Evolutionary conservation across 176 grass and related monocot genomes (phyloP).

Genomic region (Olyra latifolia): DNA sequence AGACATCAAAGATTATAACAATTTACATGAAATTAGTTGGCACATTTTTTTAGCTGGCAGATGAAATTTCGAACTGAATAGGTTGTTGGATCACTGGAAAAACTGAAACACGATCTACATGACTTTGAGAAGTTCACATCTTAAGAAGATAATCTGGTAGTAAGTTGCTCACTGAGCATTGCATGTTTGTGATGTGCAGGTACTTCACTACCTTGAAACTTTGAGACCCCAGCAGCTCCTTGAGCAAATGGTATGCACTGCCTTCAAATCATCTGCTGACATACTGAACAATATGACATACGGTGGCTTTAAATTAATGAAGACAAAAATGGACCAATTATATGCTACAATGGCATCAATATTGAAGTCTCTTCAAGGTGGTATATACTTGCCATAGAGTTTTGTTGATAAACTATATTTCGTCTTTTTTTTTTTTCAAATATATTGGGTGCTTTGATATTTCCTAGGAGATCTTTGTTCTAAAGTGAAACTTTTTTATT

Average conservation of each 20-base stretch:
- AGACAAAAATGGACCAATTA: conserved; percentile 85
- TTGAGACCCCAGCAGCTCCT: conserved; percentile 86
- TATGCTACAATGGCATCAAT: conserved; percentile 77
- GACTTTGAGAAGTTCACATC: background rate
- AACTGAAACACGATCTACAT: background rate
- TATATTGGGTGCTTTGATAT: background rate
- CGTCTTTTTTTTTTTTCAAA: background rate
- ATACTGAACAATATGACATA: conserved; percentile 75
- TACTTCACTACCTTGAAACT: conserved; percentile 98
- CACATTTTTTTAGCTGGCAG: conserved; percentile 17
- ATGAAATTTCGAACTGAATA: background rate
- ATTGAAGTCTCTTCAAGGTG: conserved; percentile 85
- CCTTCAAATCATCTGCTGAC: conserved; percentile 84
- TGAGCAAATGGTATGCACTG: conserved; percentile 92
- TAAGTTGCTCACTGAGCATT: conserved; percentile 1
- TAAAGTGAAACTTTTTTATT: conserved; percentile 7
- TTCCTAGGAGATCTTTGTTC: background rate
- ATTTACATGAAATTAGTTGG: background rate
- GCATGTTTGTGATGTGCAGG: conserved; percentile 41
- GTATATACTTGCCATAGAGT: conserved; percentile 33
- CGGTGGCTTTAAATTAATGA: conserved; percentile 81
- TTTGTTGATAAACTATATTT: conserved; percentile 8
- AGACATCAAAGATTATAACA: background rate
- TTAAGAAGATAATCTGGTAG: background rate
- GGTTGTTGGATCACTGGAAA: background rate